Conservation (phyloP, 2,329 filamentous ascomycete species). For the Grosmannia clavigera region DNA sequence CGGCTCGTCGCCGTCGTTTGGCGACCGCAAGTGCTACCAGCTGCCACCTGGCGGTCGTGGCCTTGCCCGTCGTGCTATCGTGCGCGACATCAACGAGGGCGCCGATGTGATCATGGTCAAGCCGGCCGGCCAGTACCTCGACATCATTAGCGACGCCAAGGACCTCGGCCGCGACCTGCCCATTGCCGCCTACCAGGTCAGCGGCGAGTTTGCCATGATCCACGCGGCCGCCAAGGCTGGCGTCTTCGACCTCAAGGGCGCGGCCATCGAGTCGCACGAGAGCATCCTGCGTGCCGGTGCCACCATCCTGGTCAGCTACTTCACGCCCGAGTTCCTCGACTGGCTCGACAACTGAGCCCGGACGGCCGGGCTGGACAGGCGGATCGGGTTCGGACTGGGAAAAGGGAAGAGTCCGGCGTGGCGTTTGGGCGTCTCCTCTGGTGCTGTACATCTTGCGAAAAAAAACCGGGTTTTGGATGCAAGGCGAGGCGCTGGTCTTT, state of each 20-base stretch:
- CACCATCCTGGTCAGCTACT: constrained; percentile 88
- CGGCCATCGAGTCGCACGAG: constrained; percentile 91
- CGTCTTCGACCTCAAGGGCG: constrained; percentile 86
- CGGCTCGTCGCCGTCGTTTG: constrained; percentile 80
- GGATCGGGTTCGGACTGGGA: background rate
- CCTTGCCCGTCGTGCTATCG: constrained; percentile 79
- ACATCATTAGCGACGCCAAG: constrained; percentile 96
- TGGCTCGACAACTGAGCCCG: constrained; percentile 32
- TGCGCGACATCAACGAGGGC: constrained; percentile 81
- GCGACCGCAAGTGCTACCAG: constrained; percentile 94
- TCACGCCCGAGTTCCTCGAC: constrained; percentile 68
- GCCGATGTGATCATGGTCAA: constrained; percentile 99
- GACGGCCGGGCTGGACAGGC: too few relatives aligned
- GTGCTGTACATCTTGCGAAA: background rate
- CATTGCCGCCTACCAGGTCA: constrained; percentile 92
- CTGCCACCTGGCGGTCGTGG: constrained; percentile 85
- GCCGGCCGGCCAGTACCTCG: constrained; percentile 86
- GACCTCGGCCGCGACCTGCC: constrained; percentile 85
- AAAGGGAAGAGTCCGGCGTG: background rate
- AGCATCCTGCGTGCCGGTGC: constrained; percentile 88
- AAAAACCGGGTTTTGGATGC: background rate
- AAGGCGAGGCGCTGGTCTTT: background rate
- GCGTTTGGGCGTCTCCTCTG: background rate
- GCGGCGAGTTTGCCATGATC: constrained; percentile 96
- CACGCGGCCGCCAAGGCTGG: constrained; percentile 91